Evolutionary conservation across 495 filamentous ascomycete genomes (phyloP).

Genomic region (Cryomyces minteri): DNA sequence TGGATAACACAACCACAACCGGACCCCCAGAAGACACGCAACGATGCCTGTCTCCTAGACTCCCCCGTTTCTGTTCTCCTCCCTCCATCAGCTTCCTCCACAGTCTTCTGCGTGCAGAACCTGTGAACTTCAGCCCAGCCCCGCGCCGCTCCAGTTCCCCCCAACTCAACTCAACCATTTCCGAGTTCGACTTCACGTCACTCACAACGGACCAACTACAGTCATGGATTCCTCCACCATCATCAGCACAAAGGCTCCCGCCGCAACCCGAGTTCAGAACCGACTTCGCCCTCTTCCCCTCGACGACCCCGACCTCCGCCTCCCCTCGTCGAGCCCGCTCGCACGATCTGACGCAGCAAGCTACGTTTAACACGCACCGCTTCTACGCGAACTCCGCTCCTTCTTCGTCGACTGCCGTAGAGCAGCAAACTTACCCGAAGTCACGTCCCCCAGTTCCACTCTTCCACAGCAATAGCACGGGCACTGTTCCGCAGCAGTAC

Average conservation of each 20-base stretch:
- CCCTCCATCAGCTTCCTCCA: too few relatives aligned
- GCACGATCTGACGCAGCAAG: conserved; percentile 10
- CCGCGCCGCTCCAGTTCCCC: conserved; percentile 34
- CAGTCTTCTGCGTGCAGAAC: too few relatives aligned
- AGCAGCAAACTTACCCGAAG: too few relatives aligned
- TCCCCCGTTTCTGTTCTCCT: too few relatives aligned
- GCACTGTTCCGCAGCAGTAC: conserved; percentile 9
- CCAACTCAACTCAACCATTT: conserved; percentile 9
- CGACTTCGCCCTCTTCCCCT: conserved; percentile 28
- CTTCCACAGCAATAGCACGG: conserved; percentile 24
- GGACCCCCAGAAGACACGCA: too few relatives aligned
- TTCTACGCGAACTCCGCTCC: conserved; percentile 20
- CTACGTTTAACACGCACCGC: conserved; percentile 19
- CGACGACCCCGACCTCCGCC: conserved; percentile 12
- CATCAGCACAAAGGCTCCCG: conserved; percentile 16
- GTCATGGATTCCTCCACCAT: conserved; percentile 45
- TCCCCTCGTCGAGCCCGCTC: conserved; percentile 16
- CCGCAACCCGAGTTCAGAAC: conserved; percentile 24
- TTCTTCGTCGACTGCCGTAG: not conserved
- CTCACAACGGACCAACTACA: conserved; percentile 45
- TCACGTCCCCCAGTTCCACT: conserved; percentile 35
- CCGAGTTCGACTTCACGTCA: conserved; percentile 36
- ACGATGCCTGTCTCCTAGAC: too few relatives aligned
- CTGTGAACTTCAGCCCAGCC: conserved; percentile 4
- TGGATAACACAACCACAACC: too few relatives aligned